These are phyloP conservation scores for Claviceps pazoutovae DNA, from an alignment of 2,329 filamentous ascomycete species.

Conservation along the genomic window DNA sequence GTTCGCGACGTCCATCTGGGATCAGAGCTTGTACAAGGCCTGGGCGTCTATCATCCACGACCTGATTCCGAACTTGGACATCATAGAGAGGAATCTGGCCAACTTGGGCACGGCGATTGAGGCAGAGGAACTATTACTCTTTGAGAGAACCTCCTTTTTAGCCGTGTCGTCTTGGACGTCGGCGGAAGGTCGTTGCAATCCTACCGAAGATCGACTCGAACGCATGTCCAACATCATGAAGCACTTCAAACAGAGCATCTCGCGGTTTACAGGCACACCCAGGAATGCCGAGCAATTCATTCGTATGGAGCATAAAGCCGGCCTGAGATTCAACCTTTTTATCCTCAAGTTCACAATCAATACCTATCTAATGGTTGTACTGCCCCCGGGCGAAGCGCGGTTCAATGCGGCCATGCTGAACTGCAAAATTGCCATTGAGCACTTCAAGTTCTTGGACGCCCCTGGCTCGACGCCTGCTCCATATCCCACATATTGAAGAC, in stretches of 20 bases:
- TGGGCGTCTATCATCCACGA: constrained; percentile 98
- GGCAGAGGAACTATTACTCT: constrained; percentile 85
- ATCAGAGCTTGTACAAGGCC: constrained; percentile 93
- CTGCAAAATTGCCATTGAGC: constrained; percentile 70
- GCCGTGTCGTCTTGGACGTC: constrained; percentile 89
- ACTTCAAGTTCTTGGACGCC: constrained; percentile 58
- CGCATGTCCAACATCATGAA: constrained; percentile 94
- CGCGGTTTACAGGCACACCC: constrained; percentile 66
- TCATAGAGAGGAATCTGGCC: constrained; percentile 76
- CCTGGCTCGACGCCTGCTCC: constrained; percentile 17
- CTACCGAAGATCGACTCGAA: constrained; percentile 85
- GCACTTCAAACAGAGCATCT: constrained; percentile 81
- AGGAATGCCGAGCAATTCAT: constrained; percentile 70
- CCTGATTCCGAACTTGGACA: constrained; percentile 80
- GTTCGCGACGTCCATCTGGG: constrained; percentile 96
- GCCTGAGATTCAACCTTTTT: constrained; percentile 74
- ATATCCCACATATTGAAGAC: constrained; percentile 10
- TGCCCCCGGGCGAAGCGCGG: constrained; percentile 79
- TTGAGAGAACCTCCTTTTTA: constrained; percentile 90
- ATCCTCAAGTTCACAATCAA: constrained; percentile 94
- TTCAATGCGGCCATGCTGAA: constrained; percentile 88
- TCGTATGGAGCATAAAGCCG: constrained; percentile 67
- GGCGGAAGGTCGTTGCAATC: constrained; percentile 61
- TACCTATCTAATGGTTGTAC: constrained; percentile 85
- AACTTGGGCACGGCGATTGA: constrained; percentile 75